Conservation (phyloP, 1,284 basidiomycete species). For the Ceratobasidium sp. region DNA sequence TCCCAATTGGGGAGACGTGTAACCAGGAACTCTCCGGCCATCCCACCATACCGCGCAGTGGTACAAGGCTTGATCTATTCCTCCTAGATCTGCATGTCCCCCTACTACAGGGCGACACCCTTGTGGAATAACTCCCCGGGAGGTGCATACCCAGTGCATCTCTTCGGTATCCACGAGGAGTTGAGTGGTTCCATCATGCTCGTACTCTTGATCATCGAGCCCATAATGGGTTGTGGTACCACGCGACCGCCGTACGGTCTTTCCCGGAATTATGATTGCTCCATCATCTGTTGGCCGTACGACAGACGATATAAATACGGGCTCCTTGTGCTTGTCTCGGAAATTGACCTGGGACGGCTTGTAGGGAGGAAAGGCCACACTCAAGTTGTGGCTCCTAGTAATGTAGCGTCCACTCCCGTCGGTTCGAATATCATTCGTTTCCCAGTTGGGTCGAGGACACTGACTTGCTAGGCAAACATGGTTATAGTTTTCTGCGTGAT, state of each 20-base stretch:
- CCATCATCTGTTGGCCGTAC: neutral
- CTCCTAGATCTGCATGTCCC: neutral
- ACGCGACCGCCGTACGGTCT: neutral
- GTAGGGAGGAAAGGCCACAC: slow-evolving; percentile 13
- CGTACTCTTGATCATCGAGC: slow-evolving; percentile 3
- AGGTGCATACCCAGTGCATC: slow-evolving; percentile 24
- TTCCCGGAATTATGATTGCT: slow-evolving; percentile 14
- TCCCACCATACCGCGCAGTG: slow-evolving; percentile 15
- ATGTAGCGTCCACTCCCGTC: no score
- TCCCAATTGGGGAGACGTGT: neutral
- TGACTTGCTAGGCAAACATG: slow-evolving; percentile 21
- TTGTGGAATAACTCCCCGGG: slow-evolving; percentile 7
- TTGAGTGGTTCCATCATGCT: slow-evolving; percentile 14
- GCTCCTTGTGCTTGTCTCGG: slow-evolving; percentile 16
- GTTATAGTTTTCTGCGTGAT: slow-evolving; percentile 31
- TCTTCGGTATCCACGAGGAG: slow-evolving; percentile 12
- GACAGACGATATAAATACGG: slow-evolving; percentile 9
- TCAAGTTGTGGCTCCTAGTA: neutral
- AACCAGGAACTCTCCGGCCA: slow-evolving; percentile 1
- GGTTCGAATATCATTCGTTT: no score
- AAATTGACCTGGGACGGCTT: slow-evolving; percentile 17
- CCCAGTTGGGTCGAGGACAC: no score
- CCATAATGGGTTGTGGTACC: slow-evolving; percentile 6
- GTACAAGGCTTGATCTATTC: neutral
- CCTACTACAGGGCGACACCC: slow-evolving; percentile 32